Percentiles rank a stretch among this genome's conserved stretches.
Evolutionary conservation across 495 filamentous ascomycete species (phyloP).

Genomic region (Neurospora tetraspora): DNA sequence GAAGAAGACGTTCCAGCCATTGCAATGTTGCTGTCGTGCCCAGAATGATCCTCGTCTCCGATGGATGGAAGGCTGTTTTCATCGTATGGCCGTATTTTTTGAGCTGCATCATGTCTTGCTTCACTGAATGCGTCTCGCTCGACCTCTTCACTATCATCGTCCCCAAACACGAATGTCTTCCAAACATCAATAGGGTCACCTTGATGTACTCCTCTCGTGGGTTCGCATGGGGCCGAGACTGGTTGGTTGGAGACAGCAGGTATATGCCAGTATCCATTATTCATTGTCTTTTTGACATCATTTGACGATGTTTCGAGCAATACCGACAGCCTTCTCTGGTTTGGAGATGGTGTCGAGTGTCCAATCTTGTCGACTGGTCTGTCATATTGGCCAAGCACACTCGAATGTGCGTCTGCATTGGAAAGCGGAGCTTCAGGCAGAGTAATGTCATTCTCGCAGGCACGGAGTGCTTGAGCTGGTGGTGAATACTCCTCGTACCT

Average conservation of each 20-base stretch:
- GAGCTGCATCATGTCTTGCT: conserved; percentile 26
- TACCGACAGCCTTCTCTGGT: neutral
- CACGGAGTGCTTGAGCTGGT: neutral
- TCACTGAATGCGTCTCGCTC: conserved; percentile 22
- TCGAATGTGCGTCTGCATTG: neutral
- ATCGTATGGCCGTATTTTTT: conserved; percentile 18
- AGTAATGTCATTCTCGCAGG: neutral
- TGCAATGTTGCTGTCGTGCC: conserved; percentile 9
- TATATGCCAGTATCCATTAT: neutral
- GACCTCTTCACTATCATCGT: conserved; percentile 24
- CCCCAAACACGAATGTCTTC: conserved; percentile 30
- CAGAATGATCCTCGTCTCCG: conserved; percentile 2
- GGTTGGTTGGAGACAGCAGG: neutral
- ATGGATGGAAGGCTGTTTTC: neutral
- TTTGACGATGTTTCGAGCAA: neutral
- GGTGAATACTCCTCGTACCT: neutral
- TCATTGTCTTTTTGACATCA: neutral
- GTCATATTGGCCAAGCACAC: neutral
- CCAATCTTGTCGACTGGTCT: neutral
- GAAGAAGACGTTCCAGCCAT: conserved; percentile 7
- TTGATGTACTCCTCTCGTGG: neutral
- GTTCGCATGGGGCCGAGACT: neutral
- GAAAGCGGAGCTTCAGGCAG: neutral
- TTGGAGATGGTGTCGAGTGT: neutral
- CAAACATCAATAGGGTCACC: conserved; percentile 22